Conservation (phyloP, 2,329 filamentous ascomycete genomes). For the Aspergillus pseudotamarii region DNA sequence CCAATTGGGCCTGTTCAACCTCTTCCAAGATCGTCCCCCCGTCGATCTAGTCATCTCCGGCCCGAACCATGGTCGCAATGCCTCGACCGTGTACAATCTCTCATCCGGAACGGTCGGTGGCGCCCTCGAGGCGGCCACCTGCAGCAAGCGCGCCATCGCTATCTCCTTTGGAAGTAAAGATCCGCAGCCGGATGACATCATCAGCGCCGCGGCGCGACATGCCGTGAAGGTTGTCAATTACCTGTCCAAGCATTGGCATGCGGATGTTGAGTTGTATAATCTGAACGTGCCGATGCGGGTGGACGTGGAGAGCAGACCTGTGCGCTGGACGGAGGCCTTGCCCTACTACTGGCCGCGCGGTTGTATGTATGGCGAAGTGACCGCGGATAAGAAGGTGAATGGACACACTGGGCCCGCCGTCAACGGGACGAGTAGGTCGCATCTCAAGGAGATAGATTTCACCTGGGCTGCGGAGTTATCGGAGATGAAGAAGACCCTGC, state of each 20-base stretch:
- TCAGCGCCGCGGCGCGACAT: constrained; percentile 71
- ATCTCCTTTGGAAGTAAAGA: constrained; percentile 81
- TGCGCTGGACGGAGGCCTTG: constrained; percentile 75
- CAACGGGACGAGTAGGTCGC: constrained; percentile 15
- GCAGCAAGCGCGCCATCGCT: constrained; percentile 69
- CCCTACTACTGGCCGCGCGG: constrained; percentile 83
- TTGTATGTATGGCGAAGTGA: constrained; percentile 77
- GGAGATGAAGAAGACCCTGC: constrained; percentile 82
- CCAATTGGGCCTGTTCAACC: constrained; percentile 76
- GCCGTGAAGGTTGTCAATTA: constrained; percentile 75
- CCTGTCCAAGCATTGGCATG: constrained; percentile 70
- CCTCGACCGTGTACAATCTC: constrained; percentile 74
- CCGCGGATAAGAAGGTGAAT: constrained; percentile 34
- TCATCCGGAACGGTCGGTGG: constrained; percentile 76
- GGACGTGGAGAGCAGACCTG: constrained; percentile 67
- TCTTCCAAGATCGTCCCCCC: constrained; percentile 68
- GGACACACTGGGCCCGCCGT: neutral
- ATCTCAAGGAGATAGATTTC: constrained; percentile 76
- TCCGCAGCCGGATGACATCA: constrained; percentile 75
- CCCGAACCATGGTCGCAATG: constrained; percentile 79
- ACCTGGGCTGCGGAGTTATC: constrained; percentile 84
- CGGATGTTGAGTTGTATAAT: constrained; percentile 75
- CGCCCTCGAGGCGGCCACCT: constrained; percentile 73
- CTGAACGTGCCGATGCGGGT: constrained; percentile 83
- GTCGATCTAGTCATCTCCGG: constrained; percentile 75